Conservation (phyloP, 169 alveolate genomes). For the Eimeria sp. region DNA sequence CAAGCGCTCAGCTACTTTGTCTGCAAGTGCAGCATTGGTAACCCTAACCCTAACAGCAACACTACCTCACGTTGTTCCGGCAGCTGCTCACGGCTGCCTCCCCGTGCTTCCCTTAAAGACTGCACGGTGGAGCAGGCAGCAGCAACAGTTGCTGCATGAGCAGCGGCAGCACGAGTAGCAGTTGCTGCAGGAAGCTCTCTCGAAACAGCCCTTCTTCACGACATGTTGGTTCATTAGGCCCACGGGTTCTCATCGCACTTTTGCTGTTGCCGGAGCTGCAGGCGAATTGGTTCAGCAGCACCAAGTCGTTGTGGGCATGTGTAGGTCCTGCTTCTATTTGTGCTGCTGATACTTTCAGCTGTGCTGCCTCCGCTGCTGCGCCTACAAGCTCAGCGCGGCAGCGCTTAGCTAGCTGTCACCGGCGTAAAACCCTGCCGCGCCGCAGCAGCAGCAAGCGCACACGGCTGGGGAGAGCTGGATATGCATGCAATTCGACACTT, state of each 20-base stretch:
- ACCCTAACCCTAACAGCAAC: neutral
- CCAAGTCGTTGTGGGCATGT: no score
- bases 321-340: neutral
- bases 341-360: neutral
- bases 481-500: no score
- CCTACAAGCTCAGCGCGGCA: no score
- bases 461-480: neutral
- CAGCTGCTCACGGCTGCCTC: no score
- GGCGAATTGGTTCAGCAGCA: no score
- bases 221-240: neutral
- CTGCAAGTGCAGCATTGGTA: neutral
- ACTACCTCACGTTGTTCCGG: neutral
- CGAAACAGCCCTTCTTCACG: neutral
- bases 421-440: no score
- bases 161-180: conserved; percentile 15
- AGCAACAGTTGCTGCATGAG: neutral
- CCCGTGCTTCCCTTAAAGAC: no score
- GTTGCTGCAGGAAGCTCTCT: neutral
- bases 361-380: neutral
- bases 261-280: no score
- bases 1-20: neutral
- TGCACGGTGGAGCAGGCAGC: no score
- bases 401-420: no score
- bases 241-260: no score
- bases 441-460: neutral